Evolutionary conservation across 2,329 filamentous ascomycete genomes (phyloP), one percentile per base, ranked within the genome.

Genomic region (Camillea tinctor): DNA sequence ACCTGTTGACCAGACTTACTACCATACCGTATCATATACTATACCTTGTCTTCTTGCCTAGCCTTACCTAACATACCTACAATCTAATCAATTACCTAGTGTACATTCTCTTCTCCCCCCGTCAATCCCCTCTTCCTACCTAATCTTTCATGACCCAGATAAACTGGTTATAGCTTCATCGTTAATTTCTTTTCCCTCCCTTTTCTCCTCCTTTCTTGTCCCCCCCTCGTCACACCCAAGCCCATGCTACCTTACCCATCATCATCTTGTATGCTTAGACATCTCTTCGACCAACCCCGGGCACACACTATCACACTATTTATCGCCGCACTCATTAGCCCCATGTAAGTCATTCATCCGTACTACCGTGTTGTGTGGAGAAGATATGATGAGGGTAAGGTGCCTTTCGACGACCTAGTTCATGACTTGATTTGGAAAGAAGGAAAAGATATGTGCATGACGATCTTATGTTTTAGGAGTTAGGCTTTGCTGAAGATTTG

Each of bases 381-480:
- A 21, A 50, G 17, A 17, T 30, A 23, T n/a, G 20, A 48, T 48
- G 30, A 50, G 19, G 26, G 23, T 50, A 21, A 5, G 26, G 26
- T n/a, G 17, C 3, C 36, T 15, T 44, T 44, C 13, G 36, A 44
- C 36, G 36, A 15, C 2, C 36, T 44, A 44, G 5, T 44, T 15
- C 15, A 44, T 17, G 36, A 44, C 17, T 17, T n/a, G 50, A 55
- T 50, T 50, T 21, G 55, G 23, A 9, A 23, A n/a, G 50, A 22
- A 54, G 54, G 30, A 55, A 22, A 50, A 58, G 49, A 3, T 40
- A 17, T 44, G 36, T 59, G 55, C 64, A 58, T 62, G 54, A 57
- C 54, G 57, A 59, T 56, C 17, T 40, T 44, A 44, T 44, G 36
- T 44, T 30, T 44, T n/a, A 44, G 13, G 36, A 44, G 13, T n/a